Evolutionary conservation across 2,329 filamentous ascomycete genomes (phyloP).

Genomic region (Dryadomyces quercus-mongolicae): DNA sequence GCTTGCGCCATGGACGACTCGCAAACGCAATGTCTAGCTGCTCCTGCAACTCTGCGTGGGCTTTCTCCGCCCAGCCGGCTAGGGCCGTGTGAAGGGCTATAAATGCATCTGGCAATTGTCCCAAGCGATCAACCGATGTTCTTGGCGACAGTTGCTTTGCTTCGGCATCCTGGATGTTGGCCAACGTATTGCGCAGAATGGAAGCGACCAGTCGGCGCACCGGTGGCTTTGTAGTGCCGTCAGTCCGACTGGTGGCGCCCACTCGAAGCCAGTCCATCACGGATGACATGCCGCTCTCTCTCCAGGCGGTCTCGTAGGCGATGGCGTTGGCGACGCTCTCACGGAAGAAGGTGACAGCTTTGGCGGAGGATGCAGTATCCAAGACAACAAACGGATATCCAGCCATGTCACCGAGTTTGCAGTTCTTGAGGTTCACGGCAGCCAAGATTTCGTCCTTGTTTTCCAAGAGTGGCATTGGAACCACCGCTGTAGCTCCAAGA

Average conservation of each 20-base stretch:
- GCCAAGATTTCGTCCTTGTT: constrained; percentile 32
- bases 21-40: constrained; percentile 68
- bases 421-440: constrained; percentile 37
- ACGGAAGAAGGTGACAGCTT: constrained; percentile 56
- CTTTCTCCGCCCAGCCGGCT: constrained; percentile 61
- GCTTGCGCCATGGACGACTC: constrained; percentile 63
- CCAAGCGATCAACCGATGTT: constrained; percentile 8
- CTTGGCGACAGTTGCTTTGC: constrained; percentile 14
- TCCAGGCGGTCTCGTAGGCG: constrained; percentile 65
- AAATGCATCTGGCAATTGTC: constrained; percentile 21
- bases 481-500: constrained; percentile 46
- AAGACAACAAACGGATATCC: constrained; percentile 42
- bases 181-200: constrained; percentile 43
- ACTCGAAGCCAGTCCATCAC: constrained; percentile 54
- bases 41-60: constrained; percentile 72
- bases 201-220: constrained; percentile 56
- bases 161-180: constrained; percentile 38
- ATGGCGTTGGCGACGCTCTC: constrained; percentile 57
- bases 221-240: constrained; percentile 47
- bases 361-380: constrained; percentile 48
- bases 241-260: constrained; percentile 25
- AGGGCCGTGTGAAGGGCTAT: constrained; percentile 46
- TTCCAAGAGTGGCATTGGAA: constrained; percentile 28
- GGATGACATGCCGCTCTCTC: constrained; percentile 53
- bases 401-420: constrained; percentile 23